phyloP scores from a whole-genome alignment of 306 rosid genomes.

The Citrullus colocynthis region DNA sequence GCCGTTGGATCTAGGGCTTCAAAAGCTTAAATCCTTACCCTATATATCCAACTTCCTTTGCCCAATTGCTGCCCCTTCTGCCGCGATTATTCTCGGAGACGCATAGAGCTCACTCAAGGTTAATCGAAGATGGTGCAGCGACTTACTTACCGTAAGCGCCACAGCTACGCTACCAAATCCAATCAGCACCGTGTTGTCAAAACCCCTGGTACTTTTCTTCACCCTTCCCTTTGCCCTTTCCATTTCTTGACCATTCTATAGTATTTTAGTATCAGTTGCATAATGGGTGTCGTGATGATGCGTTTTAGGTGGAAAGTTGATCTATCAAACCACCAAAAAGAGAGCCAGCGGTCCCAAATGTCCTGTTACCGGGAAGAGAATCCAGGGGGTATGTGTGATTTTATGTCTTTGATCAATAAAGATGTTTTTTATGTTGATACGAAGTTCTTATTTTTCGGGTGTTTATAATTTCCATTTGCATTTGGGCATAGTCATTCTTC shows the following conservation, averaged over 20 bases:
- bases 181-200: conserved; percentile 12
- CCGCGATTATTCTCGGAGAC: neutral
- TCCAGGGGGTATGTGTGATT: conserved; percentile 15
- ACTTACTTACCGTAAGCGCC: conserved; percentile 10
- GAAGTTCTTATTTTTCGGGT: neutral
- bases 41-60: neutral
- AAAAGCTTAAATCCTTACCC: neutral
- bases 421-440: neutral
- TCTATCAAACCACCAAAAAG: conserved; percentile 12
- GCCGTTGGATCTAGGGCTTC: conserved; percentile 12
- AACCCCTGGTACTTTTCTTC: conserved; percentile 2
- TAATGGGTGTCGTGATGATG: neutral
- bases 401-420: neutral
- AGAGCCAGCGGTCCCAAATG: conserved; percentile 16
- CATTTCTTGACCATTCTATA: neutral
- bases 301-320: conserved; percentile 2
- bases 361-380: conserved; percentile 16
- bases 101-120: neutral
- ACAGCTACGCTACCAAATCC: conserved; percentile 12
- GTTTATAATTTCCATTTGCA: neutral
- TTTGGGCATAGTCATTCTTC: neutral
- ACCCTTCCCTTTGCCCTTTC: neutral
- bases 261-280: neutral
- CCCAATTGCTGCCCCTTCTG: neutral
- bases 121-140: conserved; percentile 8